These are phyloP conservation scores for Akanthomyces muscarius DNA, from an alignment of 2,329 filamentous ascomycete genomes.

Conservation along the genomic window DNA sequence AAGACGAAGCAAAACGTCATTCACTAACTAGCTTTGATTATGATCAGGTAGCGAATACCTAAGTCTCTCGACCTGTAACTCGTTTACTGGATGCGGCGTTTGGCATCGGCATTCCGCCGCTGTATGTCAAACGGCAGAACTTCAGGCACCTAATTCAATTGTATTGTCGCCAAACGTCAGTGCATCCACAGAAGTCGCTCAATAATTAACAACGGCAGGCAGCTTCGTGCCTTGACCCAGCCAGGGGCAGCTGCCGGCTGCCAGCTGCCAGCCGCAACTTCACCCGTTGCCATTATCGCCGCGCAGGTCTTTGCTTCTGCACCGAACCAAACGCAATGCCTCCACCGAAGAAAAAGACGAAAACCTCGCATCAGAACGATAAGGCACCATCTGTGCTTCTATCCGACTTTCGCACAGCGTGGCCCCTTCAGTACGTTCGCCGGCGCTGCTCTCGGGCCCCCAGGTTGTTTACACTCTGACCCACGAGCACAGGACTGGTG, in stretches of 20 bases:
- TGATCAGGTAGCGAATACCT: too few species aligned
- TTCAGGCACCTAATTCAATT: too few species aligned
- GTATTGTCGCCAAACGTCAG: too few species aligned
- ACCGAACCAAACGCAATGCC: constrained; percentile 22
- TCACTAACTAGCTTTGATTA: too few species aligned
- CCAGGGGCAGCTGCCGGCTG: constrained; percentile 15
- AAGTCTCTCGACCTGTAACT: too few species aligned
- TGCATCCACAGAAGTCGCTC: too few species aligned
- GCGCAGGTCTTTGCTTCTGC: constrained; percentile 8
- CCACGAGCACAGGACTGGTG: constrained; percentile 24
- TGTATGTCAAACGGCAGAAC: too few species aligned
- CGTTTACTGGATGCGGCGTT: too few species aligned
- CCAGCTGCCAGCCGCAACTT: constrained; percentile 9
- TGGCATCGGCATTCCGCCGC: too few species aligned
- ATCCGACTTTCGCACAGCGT: constrained; percentile 30
- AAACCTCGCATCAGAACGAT: constrained; percentile 19
- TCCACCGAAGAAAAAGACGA: constrained; percentile 25
- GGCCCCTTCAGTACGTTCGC: constrained; percentile 32
- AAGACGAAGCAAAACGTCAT: too few species aligned
- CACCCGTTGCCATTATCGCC: background rate
- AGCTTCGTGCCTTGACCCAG: background rate
- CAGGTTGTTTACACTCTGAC: background rate
- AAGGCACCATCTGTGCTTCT: constrained; percentile 26
- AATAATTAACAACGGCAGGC: background rate
- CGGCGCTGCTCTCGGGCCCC: background rate